Conservation (phyloP, 2,329 filamentous ascomycete species). For the Gaeumannomyces tritici region DNA sequence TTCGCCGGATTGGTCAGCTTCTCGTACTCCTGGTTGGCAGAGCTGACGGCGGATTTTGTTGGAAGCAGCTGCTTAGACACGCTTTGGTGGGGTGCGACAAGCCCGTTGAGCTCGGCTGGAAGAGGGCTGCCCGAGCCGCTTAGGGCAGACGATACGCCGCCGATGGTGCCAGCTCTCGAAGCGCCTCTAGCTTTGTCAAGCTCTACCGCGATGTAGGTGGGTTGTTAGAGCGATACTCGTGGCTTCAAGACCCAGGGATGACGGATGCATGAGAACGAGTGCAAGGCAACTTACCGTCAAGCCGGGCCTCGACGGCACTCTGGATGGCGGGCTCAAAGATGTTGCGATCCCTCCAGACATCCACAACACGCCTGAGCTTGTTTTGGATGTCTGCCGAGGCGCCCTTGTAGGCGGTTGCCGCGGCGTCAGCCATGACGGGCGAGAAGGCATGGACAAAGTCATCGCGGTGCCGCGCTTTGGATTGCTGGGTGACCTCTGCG, state of each 20-base stretch:
- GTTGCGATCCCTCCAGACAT: slow-evolving; percentile 81
- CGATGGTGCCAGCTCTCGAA: slow-evolving; percentile 35
- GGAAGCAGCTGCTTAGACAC: slow-evolving; percentile 64
- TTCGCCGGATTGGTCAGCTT: slow-evolving; percentile 65
- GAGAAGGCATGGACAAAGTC: slow-evolving; percentile 91
- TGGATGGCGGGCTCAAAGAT: slow-evolving; percentile 81
- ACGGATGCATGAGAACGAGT: not conserved
- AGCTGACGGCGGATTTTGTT: slow-evolving; percentile 55
- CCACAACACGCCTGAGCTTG: slow-evolving; percentile 80
- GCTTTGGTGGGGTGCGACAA: slow-evolving; percentile 66
- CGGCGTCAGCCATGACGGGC: slow-evolving; percentile 86
- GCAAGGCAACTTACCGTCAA: slow-evolving; percentile 54
- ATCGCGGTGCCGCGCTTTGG: slow-evolving; percentile 81
- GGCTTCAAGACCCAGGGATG: not conserved
- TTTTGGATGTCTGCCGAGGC: slow-evolving; percentile 76
- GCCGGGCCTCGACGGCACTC: slow-evolving; percentile 65
- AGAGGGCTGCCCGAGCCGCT: slow-evolving; percentile 37
- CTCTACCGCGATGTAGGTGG: slow-evolving; percentile 31
- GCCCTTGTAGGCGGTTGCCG: slow-evolving; percentile 81
- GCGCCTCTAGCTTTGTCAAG: slow-evolving; percentile 50
- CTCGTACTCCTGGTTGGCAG: slow-evolving; percentile 72
- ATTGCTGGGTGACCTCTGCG: slow-evolving; percentile 89
- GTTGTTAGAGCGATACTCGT: not conserved
- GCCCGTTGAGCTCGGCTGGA: slow-evolving; percentile 65
- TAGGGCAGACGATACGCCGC: slow-evolving; percentile 58